Evolutionary conservation across 2,329 filamentous ascomycete species (phyloP).

Genomic region (Claviceps humidiphila): DNA sequence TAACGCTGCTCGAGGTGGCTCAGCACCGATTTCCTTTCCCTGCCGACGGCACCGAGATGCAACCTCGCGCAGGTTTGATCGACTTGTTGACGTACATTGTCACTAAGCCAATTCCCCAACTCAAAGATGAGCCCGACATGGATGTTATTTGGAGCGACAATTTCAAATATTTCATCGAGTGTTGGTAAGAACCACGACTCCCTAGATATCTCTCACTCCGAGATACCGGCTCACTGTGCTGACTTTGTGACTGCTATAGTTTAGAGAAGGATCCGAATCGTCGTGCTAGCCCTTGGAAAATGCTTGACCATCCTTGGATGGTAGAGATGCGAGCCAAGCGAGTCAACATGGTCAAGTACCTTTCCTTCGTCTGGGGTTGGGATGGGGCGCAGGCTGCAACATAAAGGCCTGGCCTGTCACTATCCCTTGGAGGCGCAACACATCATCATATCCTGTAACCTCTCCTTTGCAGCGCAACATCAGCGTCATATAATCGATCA

Average conservation of each 20-base stretch:
- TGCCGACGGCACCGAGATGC: slow-evolving; percentile 89
- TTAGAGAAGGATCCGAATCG: slow-evolving; percentile 84
- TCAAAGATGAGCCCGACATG: slow-evolving; percentile 87
- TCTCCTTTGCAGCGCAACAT: neutral
- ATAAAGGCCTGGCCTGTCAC: neutral
- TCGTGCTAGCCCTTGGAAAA: slow-evolving; percentile 90
- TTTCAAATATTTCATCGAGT: slow-evolving; percentile 99
- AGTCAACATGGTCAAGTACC: slow-evolving; percentile 93
- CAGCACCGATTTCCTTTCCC: slow-evolving; percentile 98
- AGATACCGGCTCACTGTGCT: slow-evolving; percentile 6
- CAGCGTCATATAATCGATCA: neutral
- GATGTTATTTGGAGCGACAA: slow-evolving; percentile 91
- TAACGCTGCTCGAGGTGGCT: slow-evolving; percentile 96
- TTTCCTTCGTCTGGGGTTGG: slow-evolving; percentile 96
- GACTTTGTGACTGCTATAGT: slow-evolving; percentile 33
- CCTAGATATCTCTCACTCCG: neutral
- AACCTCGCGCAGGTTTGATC: slow-evolving; percentile 82
- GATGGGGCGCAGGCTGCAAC: slow-evolving; percentile 36
- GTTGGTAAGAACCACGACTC: slow-evolving; percentile 62
- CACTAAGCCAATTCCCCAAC: slow-evolving; percentile 80
- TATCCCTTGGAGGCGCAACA: neutral
- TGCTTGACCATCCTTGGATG: slow-evolving; percentile 99
- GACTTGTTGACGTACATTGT: slow-evolving; percentile 97
- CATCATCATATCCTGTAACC: neutral
- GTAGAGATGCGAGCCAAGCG: slow-evolving; percentile 89